Evolutionary conservation across 2,329 filamentous ascomycete genomes (phyloP).

Genomic region (Hypomyces rosellus): DNA sequence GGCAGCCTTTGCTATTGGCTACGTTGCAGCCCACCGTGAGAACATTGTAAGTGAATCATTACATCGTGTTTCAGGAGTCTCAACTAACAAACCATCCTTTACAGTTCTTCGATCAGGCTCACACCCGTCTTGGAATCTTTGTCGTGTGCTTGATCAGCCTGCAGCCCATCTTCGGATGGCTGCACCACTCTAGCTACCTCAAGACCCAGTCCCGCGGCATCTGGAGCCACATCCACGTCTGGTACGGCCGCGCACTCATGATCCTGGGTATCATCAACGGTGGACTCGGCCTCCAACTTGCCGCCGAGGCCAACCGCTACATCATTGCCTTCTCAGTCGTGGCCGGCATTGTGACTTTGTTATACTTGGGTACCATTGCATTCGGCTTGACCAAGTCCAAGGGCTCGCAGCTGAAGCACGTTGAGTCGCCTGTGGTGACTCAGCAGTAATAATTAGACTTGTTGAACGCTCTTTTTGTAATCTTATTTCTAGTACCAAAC

Average conservation of each 20-base stretch:
- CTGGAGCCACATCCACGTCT: constrained; percentile 54
- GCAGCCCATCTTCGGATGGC: constrained; percentile 51
- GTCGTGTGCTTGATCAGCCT: constrained; percentile 48
- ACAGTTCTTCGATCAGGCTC: constrained; percentile 46
- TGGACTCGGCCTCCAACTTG: constrained; percentile 52
- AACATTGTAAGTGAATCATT: constrained; percentile 33
- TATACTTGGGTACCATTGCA: constrained; percentile 35
- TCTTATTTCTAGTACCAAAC: too few relatives aligned
- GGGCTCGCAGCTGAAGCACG: background rate
- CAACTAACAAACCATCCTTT: constrained; percentile 14
- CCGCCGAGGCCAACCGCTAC: constrained; percentile 32
- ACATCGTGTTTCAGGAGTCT: background rate
- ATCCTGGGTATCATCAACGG: constrained; percentile 57
- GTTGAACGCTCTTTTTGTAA: background rate
- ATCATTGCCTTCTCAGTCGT: constrained; percentile 52
- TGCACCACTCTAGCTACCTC: constrained; percentile 51
- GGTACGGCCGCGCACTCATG: constrained; percentile 55
- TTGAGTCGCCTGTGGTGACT: background rate
- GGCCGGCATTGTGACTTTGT: constrained; percentile 40
- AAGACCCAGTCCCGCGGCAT: constrained; percentile 40
- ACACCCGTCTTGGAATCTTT: constrained; percentile 51
- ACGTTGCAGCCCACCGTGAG: constrained; percentile 37
- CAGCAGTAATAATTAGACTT: background rate
- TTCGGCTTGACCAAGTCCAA: constrained; percentile 3
- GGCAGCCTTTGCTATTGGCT: constrained; percentile 52